A percentile compares a stretch with the other conserved stretches of the same genome.
These are phyloP conservation scores for Aspergillus versicolor DNA, from an alignment of 2,329 filamentous ascomycete species.

Conservation along the genomic window DNA sequence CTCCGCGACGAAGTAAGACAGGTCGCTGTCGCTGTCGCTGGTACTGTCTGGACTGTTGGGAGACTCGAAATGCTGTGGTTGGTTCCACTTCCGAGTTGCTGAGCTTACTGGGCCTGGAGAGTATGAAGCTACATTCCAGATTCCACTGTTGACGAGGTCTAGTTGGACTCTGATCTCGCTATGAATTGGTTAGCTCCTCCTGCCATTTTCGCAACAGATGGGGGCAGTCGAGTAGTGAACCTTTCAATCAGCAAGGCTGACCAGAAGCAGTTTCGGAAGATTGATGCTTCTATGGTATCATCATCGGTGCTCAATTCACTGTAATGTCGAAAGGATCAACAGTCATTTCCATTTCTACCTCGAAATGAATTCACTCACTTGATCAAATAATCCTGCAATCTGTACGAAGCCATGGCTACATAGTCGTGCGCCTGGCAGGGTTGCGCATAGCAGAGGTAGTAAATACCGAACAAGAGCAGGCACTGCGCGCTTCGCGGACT, in stretches of 20 bases:
- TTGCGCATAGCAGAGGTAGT: constrained; percentile 2
- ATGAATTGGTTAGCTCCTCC: neutral
- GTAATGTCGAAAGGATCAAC: too few relatives aligned
- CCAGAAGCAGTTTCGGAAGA: constrained; percentile 10
- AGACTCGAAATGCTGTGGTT: neutral
- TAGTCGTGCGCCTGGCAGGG: constrained; percentile 13
- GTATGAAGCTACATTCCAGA: constrained; percentile 1
- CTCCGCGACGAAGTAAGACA: constrained; percentile 13
- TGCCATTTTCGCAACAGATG: too few relatives aligned
- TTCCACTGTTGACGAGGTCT: constrained; percentile 8
- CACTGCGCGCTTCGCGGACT: neutral
- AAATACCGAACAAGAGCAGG: constrained; percentile 6
- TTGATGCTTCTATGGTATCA: neutral
- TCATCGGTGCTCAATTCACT: neutral
- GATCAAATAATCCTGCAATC: neutral
- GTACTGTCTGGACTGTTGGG: too few relatives aligned
- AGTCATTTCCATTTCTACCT: too few relatives aligned
- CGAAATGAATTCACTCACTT: neutral
- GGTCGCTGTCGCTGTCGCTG: neutral
- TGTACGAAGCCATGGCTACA: constrained; percentile 9
- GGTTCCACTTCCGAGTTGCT: neutral
- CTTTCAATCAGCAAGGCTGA: constrained; percentile 12
- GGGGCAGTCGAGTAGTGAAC: neutral
- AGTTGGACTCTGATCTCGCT: constrained; percentile 13
- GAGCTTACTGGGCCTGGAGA: neutral